Base-by-base conservation (phyloP, 208 protist species). In the Leptomonas pyrrhocoris region DNA sequence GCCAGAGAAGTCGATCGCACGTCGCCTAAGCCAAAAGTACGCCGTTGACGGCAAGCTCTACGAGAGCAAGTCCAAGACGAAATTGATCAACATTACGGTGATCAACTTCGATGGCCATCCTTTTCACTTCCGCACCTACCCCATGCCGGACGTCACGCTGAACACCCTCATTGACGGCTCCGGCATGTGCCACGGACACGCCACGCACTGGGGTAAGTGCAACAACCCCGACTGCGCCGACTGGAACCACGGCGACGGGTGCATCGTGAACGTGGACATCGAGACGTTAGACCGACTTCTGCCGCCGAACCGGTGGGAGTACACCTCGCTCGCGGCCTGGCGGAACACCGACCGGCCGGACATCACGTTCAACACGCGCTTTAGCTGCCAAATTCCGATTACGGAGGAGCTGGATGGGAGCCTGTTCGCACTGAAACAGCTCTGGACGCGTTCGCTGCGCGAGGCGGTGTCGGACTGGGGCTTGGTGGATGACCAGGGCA, bases 91-190 rank as follows among this genome's bases (percentile, higher is more conserved):
- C 79, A 83, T 96, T 60, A 95, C 92, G 1, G 82, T 96, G 36
- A 64, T 96, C 25, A 81, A 80, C 51, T 94, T 96, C 49, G 92
- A 94, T 50, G 92, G 92, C 13, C 92, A 96, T 63, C 92, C 92
- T 25, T 96, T 93, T 51, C 88, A 95, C 79, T 94, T 96, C 67
- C 86, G 92, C 38, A 66, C 78, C 28, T 93, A 93, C 62, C 84
- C 92, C n/a, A 94, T 94, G 89, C 89, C 92, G 12, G 92, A 96
- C 57, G 88, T 96, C 40, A 95, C 92, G 40, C 88, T 94, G 45
- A 96, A 96, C 71, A 94, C 80, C 8, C 78, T 96, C 13, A 96
- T 96, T 61, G 92, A 96, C 66, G 92, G 88, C 73, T 92, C 86
- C 2, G 92, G 92, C 43, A 94, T 96, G 89, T 93, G 88, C 75